A percentile compares a stretch with the other conserved stretches of the same genome.
Conservation (phyloP, 2,329 filamentous ascomycete species). For the Chrysoporthe puriensis region DNA sequence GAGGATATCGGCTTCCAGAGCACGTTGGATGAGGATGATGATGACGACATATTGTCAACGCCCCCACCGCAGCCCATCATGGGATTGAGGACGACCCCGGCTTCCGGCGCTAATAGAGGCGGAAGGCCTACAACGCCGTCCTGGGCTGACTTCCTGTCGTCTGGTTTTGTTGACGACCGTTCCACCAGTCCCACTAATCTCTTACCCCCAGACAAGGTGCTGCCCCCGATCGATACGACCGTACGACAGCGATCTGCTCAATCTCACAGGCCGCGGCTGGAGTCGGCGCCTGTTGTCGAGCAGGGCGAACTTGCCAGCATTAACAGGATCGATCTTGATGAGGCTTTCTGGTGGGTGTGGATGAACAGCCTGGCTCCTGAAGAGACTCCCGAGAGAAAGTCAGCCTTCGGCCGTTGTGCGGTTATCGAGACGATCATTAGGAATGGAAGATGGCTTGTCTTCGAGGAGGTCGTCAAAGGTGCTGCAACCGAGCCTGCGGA, state of each 20-base stretch:
- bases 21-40: conserved; percentile 70
- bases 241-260: conserved; percentile 81
- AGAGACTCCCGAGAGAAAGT: conserved; percentile 82
- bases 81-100: conserved; percentile 67
- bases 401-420: conserved; percentile 91
- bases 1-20: conserved; percentile 91
- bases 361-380: conserved; percentile 92
- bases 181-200: conserved; percentile 66
- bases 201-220: conserved; percentile 86
- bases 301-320: conserved; percentile 96
- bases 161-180: conserved; percentile 83
- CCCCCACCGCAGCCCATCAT: conserved; percentile 39
- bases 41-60: conserved; percentile 57
- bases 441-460: conserved; percentile 85
- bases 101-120: conserved; percentile 65
- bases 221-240: conserved; percentile 80
- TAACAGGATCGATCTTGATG: conserved; percentile 81
- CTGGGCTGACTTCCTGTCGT: conserved; percentile 96
- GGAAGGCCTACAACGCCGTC: conserved; percentile 92
- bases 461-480: conserved; percentile 96
- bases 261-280: conserved; percentile 75
- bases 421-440: conserved; percentile 86
- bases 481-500: conserved; percentile 83
- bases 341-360: conserved; percentile 99
- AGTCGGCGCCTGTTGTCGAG: conserved; percentile 71